A percentile compares a stretch with the other conserved stretches of the same genome.
phyloP scores from a whole-genome alignment of 2,329 filamentous ascomycete species.

The Trichothecium sympodiale region DNA sequence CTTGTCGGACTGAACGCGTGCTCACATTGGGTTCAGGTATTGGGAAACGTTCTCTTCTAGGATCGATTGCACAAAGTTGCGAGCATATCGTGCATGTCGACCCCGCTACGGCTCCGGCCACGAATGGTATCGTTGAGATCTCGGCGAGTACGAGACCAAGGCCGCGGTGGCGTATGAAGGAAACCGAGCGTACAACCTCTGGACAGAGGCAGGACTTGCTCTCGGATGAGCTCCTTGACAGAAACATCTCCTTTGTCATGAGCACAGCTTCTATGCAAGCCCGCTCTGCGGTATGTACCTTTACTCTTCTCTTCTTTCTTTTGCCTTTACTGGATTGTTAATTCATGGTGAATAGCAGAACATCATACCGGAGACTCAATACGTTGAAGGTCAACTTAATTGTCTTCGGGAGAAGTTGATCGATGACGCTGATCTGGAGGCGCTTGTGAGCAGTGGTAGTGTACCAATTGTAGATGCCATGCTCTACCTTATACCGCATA shows the following conservation, averaged over 20 bases:
- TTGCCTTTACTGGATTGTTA: not conserved
- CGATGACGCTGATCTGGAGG: slow-evolving; percentile 63
- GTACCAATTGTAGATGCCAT: slow-evolving; percentile 77
- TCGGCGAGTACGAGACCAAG: slow-evolving; percentile 76
- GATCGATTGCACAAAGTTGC: slow-evolving; percentile 75
- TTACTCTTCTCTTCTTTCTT: too few relatives aligned
- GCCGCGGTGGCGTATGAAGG: slow-evolving; percentile 73
- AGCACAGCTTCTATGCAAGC: slow-evolving; percentile 53
- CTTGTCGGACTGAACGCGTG: not conserved
- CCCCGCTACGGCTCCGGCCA: slow-evolving; percentile 32
- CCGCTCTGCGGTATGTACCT: slow-evolving; percentile 35
- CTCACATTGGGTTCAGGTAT: slow-evolving; percentile 40
- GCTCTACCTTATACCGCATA: slow-evolving; percentile 67
- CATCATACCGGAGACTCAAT: slow-evolving; percentile 49
- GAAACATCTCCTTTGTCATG: slow-evolving; percentile 91
- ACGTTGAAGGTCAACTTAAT: slow-evolving; percentile 48
- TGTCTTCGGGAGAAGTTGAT: slow-evolving; percentile 37
- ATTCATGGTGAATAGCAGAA: not conserved
- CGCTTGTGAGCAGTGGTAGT: slow-evolving; percentile 68
- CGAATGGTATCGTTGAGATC: slow-evolving; percentile 46
- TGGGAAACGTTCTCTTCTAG: slow-evolving; percentile 84
- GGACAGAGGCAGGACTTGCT: slow-evolving; percentile 53
- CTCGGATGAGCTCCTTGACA: slow-evolving; percentile 67
- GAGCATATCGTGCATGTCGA: slow-evolving; percentile 94
- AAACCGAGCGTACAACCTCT: slow-evolving; percentile 51